These are phyloP conservation scores for Mucor velutinosus DNA, from an alignment of 371 early-diverging fungal species.

Conservation along the genomic window DNA sequence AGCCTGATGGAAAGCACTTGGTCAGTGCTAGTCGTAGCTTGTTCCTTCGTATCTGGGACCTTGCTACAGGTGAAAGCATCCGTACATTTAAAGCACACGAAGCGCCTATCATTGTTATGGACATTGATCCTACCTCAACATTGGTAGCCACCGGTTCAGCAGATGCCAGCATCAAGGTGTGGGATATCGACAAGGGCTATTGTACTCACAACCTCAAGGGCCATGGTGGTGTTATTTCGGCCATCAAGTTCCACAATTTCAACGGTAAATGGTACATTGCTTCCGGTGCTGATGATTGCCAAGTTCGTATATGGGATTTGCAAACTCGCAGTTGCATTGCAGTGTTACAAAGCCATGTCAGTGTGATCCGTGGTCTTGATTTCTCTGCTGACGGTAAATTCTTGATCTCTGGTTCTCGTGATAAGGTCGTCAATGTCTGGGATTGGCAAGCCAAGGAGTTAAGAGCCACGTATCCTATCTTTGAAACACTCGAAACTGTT, in stretches of 20 bases:
- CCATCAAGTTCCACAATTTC: slow-evolving; percentile 81
- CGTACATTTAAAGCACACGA: slow-evolving; percentile 87
- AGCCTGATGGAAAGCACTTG: slow-evolving; percentile 77
- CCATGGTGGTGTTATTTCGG: slow-evolving; percentile 88
- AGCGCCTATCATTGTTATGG: slow-evolving; percentile 93
- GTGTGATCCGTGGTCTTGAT: slow-evolving; percentile 89
- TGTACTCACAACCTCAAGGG: slow-evolving; percentile 95
- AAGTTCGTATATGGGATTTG: slow-evolving; percentile 90
- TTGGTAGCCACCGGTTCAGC: slow-evolving; percentile 97
- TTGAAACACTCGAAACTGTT: slow-evolving; percentile 77
- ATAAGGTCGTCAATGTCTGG: slow-evolving; percentile 95
- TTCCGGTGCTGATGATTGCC: slow-evolving; percentile 90
- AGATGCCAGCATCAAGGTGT: slow-evolving; percentile 92
- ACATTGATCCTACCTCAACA: slow-evolving; percentile 84
- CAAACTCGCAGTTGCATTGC: slow-evolving; percentile 70
- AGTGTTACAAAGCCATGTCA: slow-evolving; percentile 83
- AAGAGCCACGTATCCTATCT: slow-evolving; percentile 85
- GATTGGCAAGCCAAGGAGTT: slow-evolving; percentile 70
- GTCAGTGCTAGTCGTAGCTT: slow-evolving; percentile 84
- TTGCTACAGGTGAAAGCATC: slow-evolving; percentile 63
- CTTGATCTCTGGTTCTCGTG: slow-evolving; percentile 92
- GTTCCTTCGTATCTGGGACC: slow-evolving; percentile 79
- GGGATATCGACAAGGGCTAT: slow-evolving; percentile 93
- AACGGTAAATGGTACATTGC: slow-evolving; percentile 66
- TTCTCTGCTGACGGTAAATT: slow-evolving; percentile 74